phyloP scores from a whole-genome alignment of 768 basidiomycete genomes.

The Amanita rubescens region DNA sequence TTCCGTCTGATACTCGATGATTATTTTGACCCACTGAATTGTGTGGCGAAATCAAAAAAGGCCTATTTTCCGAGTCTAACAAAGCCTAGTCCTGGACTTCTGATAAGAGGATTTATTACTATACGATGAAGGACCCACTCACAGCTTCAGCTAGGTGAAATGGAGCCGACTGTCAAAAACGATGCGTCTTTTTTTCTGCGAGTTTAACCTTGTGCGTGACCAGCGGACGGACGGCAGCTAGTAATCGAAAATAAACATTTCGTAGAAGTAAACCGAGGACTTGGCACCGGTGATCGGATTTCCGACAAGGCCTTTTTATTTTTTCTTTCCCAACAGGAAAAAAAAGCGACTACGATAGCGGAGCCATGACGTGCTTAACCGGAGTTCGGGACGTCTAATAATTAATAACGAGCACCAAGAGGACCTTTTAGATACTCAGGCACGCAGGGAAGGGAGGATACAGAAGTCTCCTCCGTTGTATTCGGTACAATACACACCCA shows the following conservation, averaged over 20 bases:
- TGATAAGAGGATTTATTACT: not conserved
- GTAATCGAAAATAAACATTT: not conserved
- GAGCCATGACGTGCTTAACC: not conserved
- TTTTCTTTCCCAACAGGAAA: too few species aligned
- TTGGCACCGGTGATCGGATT: conserved; percentile 1
- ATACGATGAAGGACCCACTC: not conserved
- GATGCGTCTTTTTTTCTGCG: not conserved
- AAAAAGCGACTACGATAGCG: too few species aligned
- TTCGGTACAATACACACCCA: not conserved
- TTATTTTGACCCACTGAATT: not conserved
- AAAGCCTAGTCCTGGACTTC: not conserved
- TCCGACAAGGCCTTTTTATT: too few species aligned
- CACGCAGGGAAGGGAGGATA: not conserved
- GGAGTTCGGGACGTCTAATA: not conserved
- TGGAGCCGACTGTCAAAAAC: not conserved
- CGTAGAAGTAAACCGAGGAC: not conserved
- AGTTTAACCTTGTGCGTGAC: conserved; percentile 1
- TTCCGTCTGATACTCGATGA: too few species aligned
- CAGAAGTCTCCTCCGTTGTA: not conserved
- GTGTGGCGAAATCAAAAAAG: not conserved
- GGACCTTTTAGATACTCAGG: not conserved
- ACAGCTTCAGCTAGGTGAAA: too few species aligned
- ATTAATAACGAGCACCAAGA: not conserved
- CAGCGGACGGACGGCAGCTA: too few species aligned
- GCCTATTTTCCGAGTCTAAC: not conserved